Evolutionary conservation across 2,329 filamentous ascomycete species (phyloP).

Genomic region (Aspergillus sp.): DNA sequence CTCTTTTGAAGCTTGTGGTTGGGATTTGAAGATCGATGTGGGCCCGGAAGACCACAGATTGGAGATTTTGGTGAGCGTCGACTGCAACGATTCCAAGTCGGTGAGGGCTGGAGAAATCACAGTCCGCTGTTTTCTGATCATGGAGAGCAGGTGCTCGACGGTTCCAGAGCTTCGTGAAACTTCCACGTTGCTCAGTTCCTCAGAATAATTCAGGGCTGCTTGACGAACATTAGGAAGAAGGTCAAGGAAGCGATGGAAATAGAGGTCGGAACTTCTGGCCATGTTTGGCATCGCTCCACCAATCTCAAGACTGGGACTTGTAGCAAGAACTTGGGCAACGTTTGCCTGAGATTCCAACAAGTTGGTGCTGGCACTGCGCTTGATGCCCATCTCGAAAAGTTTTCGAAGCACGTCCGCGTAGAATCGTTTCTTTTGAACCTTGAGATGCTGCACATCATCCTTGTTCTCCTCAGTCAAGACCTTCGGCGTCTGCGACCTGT

Average conservation of each 20-base stretch:
- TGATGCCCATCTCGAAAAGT: slow-evolving; percentile 84
- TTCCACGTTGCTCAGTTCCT: slow-evolving; percentile 80
- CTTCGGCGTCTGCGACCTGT: slow-evolving; percentile 80
- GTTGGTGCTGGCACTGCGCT: slow-evolving; percentile 74
- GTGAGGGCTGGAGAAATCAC: slow-evolving; percentile 31
- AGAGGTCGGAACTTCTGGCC: slow-evolving; percentile 59
- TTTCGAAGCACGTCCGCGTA: slow-evolving; percentile 85
- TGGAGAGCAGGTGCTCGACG: slow-evolving; percentile 77
- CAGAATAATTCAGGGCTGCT: slow-evolving; percentile 70
- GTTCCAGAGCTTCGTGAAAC: slow-evolving; percentile 76
- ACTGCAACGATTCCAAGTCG: slow-evolving; percentile 30
- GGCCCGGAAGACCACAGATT: slow-evolving; percentile 32
- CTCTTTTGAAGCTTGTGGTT: slow-evolving; percentile 15
- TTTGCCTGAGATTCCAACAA: slow-evolving; percentile 72
- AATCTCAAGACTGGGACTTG: slow-evolving; percentile 43
- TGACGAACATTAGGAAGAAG: slow-evolving; percentile 67
- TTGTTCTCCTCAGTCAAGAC: slow-evolving; percentile 86
- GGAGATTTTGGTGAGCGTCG: slow-evolving; percentile 30
- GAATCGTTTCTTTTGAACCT: slow-evolving; percentile 83
- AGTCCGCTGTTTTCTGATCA: slow-evolving; percentile 40
- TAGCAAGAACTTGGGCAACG: slow-evolving; percentile 67
- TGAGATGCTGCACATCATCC: slow-evolving; percentile 79
- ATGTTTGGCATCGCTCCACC: slow-evolving; percentile 16
- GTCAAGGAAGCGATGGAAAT: slow-evolving; percentile 78
- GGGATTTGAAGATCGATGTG: slow-evolving; percentile 22